phyloP scores from a whole-genome alignment of 352 stramenopile genomes.

The Pythium graminicola region DNA sequence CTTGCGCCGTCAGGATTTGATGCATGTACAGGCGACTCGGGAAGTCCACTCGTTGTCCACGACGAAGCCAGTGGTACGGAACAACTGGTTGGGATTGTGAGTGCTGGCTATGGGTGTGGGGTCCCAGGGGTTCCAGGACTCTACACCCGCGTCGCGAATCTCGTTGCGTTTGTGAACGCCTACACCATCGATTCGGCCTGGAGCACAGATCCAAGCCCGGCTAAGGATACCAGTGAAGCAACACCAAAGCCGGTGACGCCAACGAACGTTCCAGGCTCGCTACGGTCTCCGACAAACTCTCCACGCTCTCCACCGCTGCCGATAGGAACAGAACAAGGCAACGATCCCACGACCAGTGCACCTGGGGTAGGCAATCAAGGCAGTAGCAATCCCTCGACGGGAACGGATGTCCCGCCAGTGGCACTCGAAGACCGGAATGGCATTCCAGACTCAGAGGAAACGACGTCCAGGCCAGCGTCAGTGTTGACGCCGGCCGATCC shows the following conservation, averaged over 20 bases:
- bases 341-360: not conserved
- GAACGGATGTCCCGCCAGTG: conserved; percentile 8
- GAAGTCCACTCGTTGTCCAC: conserved; percentile 25
- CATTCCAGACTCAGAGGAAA: not conserved
- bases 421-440: conserved; percentile 16
- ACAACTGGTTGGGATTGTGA: conserved; percentile 29
- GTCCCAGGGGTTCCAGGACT: conserved; percentile 28
- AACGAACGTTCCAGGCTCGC: not conserved
- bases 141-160: conserved; percentile 28
- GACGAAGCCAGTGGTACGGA: conserved; percentile 3
- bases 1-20: conserved; percentile 20
- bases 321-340: not conserved
- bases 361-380: too few relatives aligned
- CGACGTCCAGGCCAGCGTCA: not conserved
- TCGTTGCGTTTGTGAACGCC: conserved; percentile 26
- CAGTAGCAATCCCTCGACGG: not conserved
- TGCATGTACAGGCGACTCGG: conserved; percentile 35
- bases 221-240: not conserved
- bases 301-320: not conserved
- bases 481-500: not conserved
- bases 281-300: not conserved
- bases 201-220: not conserved
- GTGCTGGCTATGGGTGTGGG: conserved; percentile 33
- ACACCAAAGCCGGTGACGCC: not conserved
- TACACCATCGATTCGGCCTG: conserved; percentile 16